Conservation (phyloP, 495 filamentous ascomycete species). For the Articulospora tetracladia region DNA sequence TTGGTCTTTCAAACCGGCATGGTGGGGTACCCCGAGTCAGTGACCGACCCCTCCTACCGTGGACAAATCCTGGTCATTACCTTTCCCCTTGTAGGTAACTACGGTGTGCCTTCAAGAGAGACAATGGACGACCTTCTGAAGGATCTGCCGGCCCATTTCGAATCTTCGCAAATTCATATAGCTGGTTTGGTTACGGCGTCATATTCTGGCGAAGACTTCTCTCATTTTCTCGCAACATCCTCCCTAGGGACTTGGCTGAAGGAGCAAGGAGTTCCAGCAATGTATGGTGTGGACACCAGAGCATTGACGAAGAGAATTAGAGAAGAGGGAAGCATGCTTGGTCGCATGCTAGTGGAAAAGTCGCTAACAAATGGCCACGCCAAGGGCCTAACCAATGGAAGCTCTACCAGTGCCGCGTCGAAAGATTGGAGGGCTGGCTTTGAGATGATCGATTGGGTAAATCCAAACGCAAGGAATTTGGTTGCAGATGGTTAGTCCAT, state of each 20-base stretch:
- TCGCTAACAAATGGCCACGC: constrained; percentile 42
- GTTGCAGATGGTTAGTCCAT: constrained; percentile 80
- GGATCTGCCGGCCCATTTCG: constrained; percentile 86
- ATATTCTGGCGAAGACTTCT: constrained; percentile 91
- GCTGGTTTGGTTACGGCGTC: constrained; percentile 85
- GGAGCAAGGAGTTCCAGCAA: constrained; percentile 92
- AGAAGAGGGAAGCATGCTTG: constrained; percentile 93
- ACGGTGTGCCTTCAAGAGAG: constrained; percentile 86
- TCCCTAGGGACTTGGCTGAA: constrained; percentile 93
- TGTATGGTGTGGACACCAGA: constrained; percentile 93
- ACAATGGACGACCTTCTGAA: constrained; percentile 75
- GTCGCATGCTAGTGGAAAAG: constrained; percentile 76
- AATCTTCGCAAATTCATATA: constrained; percentile 87
- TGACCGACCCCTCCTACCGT: constrained; percentile 90
- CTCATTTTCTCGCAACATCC: constrained; percentile 84
- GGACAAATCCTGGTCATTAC: constrained; percentile 91
- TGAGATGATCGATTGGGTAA: constrained; percentile 78
- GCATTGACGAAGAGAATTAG: constrained; percentile 91
- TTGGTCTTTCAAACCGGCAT: constrained; percentile 99
- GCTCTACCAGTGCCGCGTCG: constrained; percentile 27
- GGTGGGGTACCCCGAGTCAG: constrained; percentile 96
- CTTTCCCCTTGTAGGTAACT: constrained; percentile 89
- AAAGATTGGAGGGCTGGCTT: constrained; percentile 64
- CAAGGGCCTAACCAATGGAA: constrained; percentile 30
- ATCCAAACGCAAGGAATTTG: constrained; percentile 89